Percentiles rank a stretch among this genome's conserved stretches.
phyloP scores from a whole-genome alignment of 2,329 filamentous ascomycete species.

The Penicillium occitanis region DNA sequence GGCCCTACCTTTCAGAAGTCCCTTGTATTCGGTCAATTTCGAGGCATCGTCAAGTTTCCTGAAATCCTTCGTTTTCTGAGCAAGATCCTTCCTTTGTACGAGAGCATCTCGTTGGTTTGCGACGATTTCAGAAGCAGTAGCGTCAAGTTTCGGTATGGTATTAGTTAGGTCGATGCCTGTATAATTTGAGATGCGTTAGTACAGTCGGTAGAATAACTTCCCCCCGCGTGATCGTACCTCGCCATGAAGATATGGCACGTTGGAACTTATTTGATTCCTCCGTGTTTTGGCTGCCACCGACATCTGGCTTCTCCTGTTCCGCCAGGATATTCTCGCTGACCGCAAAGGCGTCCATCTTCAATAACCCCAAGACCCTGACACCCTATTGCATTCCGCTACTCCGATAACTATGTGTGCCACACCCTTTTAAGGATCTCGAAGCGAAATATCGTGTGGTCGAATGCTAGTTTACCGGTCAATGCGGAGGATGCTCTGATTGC shows the following conservation, averaged over 20 bases:
- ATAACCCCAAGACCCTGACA: neutral
- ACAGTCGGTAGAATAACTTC: neutral
- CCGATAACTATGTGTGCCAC: neutral
- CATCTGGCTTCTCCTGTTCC: slow-evolving; percentile 31
- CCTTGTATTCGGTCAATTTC: slow-evolving; percentile 87
- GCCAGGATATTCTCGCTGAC: slow-evolving; percentile 42
- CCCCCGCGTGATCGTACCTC: slow-evolving; percentile 62
- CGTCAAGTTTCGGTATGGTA: slow-evolving; percentile 82
- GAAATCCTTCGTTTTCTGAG: slow-evolving; percentile 99
- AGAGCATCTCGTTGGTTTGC: slow-evolving; percentile 92
- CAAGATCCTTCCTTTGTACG: slow-evolving; percentile 91
- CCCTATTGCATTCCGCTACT: slow-evolving; percentile 15
- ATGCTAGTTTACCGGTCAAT: slow-evolving; percentile 16
- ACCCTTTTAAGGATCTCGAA: neutral
- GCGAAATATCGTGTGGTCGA: neutral
- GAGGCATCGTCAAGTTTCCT: slow-evolving; percentile 85
- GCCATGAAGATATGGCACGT: slow-evolving; percentile 91
- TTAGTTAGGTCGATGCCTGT: slow-evolving; percentile 82
- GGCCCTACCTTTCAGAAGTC: slow-evolving; percentile 73
- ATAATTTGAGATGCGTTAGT: slow-evolving; percentile 16
- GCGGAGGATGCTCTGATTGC: slow-evolving; percentile 23
- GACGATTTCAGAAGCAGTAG: slow-evolving; percentile 92
- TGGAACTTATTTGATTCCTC: slow-evolving; percentile 90
- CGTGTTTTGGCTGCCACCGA: slow-evolving; percentile 31
- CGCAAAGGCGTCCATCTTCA: slow-evolving; percentile 46